Evolutionary conservation across 345 rosid genomes (phyloP).

Genomic region (Hypericum perforatum): DNA sequence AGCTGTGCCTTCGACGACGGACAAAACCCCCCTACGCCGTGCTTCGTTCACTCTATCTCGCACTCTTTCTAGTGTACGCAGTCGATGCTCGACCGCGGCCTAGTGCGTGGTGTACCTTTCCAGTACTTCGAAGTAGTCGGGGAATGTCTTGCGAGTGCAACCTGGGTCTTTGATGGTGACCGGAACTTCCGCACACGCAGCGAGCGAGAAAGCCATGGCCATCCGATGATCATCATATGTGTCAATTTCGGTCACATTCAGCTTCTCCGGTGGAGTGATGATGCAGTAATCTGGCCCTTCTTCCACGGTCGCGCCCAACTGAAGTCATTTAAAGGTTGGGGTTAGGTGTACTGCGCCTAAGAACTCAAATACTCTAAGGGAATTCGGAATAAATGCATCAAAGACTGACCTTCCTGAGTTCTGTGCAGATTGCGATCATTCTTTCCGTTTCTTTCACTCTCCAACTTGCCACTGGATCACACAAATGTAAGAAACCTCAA

Average conservation of each 20-base stretch:
- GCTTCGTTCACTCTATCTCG: constrained; percentile 1
- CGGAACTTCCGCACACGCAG: constrained; percentile 91
- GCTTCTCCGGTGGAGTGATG: constrained; percentile 84
- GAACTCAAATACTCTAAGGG: neutral
- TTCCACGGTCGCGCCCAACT: constrained; percentile 97
- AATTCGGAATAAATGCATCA: neutral
- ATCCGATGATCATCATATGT: constrained; percentile 95
- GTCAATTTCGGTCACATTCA: constrained; percentile 64
- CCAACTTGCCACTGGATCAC: constrained; percentile 86
- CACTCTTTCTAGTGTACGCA: neutral
- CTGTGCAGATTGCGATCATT: constrained; percentile 96
- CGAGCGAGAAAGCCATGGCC: constrained; percentile 99
- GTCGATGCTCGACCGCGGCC: constrained; percentile 3
- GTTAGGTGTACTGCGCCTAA: neutral
- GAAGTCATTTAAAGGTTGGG: constrained; percentile 3
- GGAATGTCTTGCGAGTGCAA: constrained; percentile 92
- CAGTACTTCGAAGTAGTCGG: constrained; percentile 86
- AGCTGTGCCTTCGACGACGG: neutral
- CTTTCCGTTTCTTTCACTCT: constrained; percentile 97
- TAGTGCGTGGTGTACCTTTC: constrained; percentile 53
- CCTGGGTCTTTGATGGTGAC: constrained; percentile 89
- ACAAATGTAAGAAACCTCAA: neutral
- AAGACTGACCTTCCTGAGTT: constrained; percentile 62
- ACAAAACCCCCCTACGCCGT: neutral
- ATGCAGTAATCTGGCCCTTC: constrained; percentile 94